Base-by-base conservation (phyloP, 2,329 filamentous ascomycete genomes). In the Sclerotinia nivalis region DNA sequence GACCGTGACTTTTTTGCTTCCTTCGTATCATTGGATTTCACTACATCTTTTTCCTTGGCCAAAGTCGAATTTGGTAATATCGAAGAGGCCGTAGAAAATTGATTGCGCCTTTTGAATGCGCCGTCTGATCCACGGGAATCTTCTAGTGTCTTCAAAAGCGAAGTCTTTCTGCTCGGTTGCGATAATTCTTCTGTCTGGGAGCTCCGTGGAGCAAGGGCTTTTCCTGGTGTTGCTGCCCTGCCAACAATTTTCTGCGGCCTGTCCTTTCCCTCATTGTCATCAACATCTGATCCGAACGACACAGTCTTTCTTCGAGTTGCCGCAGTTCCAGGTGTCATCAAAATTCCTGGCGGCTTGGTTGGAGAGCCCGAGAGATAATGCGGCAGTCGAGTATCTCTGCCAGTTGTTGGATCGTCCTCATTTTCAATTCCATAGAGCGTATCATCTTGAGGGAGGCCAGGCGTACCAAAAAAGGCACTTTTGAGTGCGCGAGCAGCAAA, bases 401-500 rank as follows among this genome's bases (percentile, higher is more conserved):
- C 54, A 28, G 52, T 50, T 20, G 73, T 76, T 50, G 73, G 71
- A 65, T 79, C 76, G 59, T 73, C 70, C 62, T 74, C 73, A 72
- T 72, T 72, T 49, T 72, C 73, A 34, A 77, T 43, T 69, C 79
- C 72, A 71, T 76, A 75, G 71, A 75, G 60, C 12, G 75, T 74
- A 70, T 81, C 79, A 61, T 82, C 78, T 59, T 77, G 77, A n/a
- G 66, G 70, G 20, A 77, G 77, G n/a, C 76, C 77, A 64, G 87
- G 86, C 4, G 86, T 87, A 54, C 88, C 88, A 74, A 90, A 90
- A 59, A 91, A 79, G 37, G 87, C 88, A 74, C 84, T 88, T 74
- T 87, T 89, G 76, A 91, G 82, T 8, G 88, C 88, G 71, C 88
- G 84, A 50, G 88, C 88, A 2, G 88, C 88, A 76, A 91, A 91